Conservation (phyloP, 164 flowering plant species). For the Vitis labrusca region DNA sequence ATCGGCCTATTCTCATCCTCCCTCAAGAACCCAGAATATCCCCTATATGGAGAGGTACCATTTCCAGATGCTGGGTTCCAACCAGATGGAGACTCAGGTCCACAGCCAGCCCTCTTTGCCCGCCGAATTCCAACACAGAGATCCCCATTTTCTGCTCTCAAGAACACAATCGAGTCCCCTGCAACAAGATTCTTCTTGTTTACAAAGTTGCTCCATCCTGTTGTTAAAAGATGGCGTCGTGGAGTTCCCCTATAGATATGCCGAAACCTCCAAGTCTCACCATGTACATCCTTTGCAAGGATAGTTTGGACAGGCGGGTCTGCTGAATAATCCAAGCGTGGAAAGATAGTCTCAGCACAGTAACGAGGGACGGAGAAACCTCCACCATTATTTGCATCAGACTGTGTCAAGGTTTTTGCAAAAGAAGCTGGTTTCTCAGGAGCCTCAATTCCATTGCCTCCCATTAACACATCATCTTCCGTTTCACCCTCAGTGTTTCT, state of each 20-base stretch:
- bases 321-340: slow-evolving; percentile 46
- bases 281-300: slow-evolving; percentile 60
- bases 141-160: slow-evolving; percentile 59
- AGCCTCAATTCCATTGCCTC: slow-evolving; percentile 19
- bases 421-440: slow-evolving; percentile 45
- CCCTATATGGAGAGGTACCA: slow-evolving; percentile 23
- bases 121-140: slow-evolving; percentile 56
- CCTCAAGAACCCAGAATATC: slow-evolving; percentile 24
- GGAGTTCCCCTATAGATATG: slow-evolving; percentile 65
- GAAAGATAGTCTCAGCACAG: slow-evolving; percentile 65
- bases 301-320: slow-evolving; percentile 65
- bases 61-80: slow-evolving; percentile 34
- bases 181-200: slow-evolving; percentile 68
- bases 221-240: slow-evolving; percentile 56
- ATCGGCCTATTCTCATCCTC: slow-evolving; percentile 29
- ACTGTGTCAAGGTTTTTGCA: slow-evolving; percentile 65
- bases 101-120: slow-evolving; percentile 50
- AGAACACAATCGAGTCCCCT: slow-evolving; percentile 63
- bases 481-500: slow-evolving; percentile 15
- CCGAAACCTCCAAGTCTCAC: slow-evolving; percentile 57
- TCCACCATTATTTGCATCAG: slow-evolving; percentile 66
- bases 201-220: slow-evolving; percentile 68
- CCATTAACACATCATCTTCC: slow-evolving; percentile 20
- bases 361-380: slow-evolving; percentile 64
- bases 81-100: slow-evolving; percentile 31